Base-by-base conservation (phyloP, 352 stramenopile genomes). In the Sclerospora graminicola region DNA sequence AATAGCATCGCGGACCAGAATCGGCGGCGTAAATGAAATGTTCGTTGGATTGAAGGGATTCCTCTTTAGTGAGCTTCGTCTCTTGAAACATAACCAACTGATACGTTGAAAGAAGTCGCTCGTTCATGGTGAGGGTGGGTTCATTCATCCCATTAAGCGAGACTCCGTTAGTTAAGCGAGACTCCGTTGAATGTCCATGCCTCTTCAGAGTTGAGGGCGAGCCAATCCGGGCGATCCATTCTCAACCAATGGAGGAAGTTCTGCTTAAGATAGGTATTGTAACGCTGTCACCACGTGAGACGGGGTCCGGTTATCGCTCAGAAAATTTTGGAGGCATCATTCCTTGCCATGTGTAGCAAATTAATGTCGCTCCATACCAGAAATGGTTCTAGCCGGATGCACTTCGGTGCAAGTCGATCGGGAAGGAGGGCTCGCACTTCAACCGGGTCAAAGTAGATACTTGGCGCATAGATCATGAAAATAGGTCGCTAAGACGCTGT, bases 171-270 rank as follows among this genome's bases (percentile, higher is more conserved):
- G 9, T 33, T 35, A 5, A 35, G 2, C 13, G 13, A 19, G 15
- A 35, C 16, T 8, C 30, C 30, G 16, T 35, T 35, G 16, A 19
- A 18, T 1, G 11, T 7, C 33, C 20, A 51, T 1, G 21, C 18
- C 16, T 33, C 45, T n/a, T 43, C 54, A 48, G 40, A 45, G 41
- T 19, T 37, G 38, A 54, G 45, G 26, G 29, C 6, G 26, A 11
- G 45, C 38, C 3, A 26, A 3, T 26, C 6, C 4, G 6, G 4
- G 3, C 6, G 21, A 7, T 7, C 4, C 21, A 26, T 3, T 26
- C 21, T 3, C 6, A 26, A 26, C 21, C n/a, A n/a, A n/a, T 26
- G 21, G 4, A 26, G 21, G 21, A 26, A 26, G 21, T 3, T 26
- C 21, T 26, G 4, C 6, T 26, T 26, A 6, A 26, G 21, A 26